These are phyloP conservation scores for Dissophora globulifera DNA, from an alignment of 192 early-diverging fungal species.

Conservation along the genomic window DNA sequence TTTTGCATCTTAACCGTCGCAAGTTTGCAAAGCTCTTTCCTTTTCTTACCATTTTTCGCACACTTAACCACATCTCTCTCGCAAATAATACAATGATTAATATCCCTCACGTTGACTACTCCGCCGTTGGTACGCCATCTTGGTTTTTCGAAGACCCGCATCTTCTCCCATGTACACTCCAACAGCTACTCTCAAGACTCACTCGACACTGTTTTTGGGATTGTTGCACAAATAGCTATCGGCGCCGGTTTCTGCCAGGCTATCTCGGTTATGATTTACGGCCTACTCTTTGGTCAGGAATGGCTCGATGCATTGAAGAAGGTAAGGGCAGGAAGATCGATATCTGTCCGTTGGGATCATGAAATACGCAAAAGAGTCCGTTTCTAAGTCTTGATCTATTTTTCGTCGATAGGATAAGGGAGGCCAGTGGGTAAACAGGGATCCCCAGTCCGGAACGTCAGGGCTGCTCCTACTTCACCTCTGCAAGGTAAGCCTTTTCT, in stretches of 20 bases:
- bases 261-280: not conserved
- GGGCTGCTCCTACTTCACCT: not conserved
- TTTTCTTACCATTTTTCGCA: not conserved
- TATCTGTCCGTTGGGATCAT: no score
- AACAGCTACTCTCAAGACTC: no score
- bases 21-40: not conserved
- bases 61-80: not conserved
- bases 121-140: conserved; percentile 20
- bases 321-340: no score
- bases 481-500: conserved; percentile 9
- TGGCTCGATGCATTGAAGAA: conserved; percentile 19
- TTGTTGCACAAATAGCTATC: conserved; percentile 9
- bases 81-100: conserved; percentile 3
- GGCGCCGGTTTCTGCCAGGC: conserved; percentile 7
- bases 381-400: no score
- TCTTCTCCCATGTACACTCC: no score
- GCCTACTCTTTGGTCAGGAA: not conserved
- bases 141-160: no score
- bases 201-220: no score
- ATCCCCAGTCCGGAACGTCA: not conserved
- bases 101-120: conserved; percentile 10
- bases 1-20: no score
- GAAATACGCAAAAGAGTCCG: no score
- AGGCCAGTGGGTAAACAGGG: no score
- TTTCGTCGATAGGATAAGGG: no score